These are phyloP conservation scores for Orychophragmus violaceus DNA, from an alignment of 345 rosid species.

Conservation along the genomic window DNA sequence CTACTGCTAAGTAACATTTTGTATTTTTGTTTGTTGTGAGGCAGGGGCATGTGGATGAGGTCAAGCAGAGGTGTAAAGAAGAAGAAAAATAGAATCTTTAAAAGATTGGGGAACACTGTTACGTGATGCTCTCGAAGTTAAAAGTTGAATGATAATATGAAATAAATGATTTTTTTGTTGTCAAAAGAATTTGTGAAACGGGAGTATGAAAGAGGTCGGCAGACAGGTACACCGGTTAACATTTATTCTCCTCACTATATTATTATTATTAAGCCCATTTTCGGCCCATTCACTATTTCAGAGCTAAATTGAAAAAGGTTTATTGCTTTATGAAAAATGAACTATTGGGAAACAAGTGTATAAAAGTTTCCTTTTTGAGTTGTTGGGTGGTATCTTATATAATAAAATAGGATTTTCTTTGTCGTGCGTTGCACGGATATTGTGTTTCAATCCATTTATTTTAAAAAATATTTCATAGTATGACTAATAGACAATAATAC, in stretches of 20 bases:
- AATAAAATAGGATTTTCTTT: no score
- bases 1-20: neutral
- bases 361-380: no score
- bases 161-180: neutral
- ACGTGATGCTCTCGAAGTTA: constrained; percentile 4
- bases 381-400: no score
- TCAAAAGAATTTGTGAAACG: constrained; percentile 6
- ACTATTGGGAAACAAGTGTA: neutral
- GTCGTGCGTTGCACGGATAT: no score
- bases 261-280: constrained; percentile 5
- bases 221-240: constrained; percentile 16
- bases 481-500: no score
- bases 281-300: constrained; percentile 4
- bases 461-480: no score
- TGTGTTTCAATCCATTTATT: no score
- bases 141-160: constrained; percentile 13
- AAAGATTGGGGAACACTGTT: constrained; percentile 20
- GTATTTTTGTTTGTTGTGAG: constrained; percentile 9
- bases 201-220: constrained; percentile 17
- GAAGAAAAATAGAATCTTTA: constrained; percentile 18
- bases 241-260: constrained; percentile 17
- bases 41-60: constrained; percentile 31
- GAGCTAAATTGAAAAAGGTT: neutral
- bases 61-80: constrained; percentile 22
- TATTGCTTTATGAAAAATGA: neutral